A percentile compares a stretch with the other conserved stretches of the same genome.
Conservation (phyloP, 495 filamentous ascomycete genomes). For the Niebla homalea region DNA sequence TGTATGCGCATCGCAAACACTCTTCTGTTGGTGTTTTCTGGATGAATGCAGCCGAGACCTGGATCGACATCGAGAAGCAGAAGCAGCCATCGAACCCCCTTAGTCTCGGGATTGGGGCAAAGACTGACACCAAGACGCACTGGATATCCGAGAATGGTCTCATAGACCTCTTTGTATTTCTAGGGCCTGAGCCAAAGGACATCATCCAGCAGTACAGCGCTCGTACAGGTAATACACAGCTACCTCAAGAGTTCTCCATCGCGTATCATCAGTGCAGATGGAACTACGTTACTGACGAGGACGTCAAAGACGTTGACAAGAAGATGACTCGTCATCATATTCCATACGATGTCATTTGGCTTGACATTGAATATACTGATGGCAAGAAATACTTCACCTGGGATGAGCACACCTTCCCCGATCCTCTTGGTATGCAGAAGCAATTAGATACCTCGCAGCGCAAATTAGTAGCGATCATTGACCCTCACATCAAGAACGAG, state of each 20-base stretch:
- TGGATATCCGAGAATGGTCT: constrained; percentile 91
- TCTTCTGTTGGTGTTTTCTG: constrained; percentile 97
- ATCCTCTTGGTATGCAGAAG: constrained; percentile 77
- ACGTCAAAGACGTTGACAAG: constrained; percentile 89
- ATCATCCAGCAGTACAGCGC: constrained; percentile 70
- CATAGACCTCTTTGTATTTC: constrained; percentile 85
- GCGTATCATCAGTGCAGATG: constrained; percentile 96
- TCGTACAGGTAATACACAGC: constrained; percentile 84
- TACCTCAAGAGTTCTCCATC: constrained; percentile 84
- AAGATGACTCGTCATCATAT: constrained; percentile 92
- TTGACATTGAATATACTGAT: constrained; percentile 93
- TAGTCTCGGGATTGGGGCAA: constrained; percentile 52
- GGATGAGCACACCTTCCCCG: constrained; percentile 73
- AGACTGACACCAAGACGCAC: constrained; percentile 73
- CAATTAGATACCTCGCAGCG: constrained; percentile 70
- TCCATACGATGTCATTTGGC: constrained; percentile 97
- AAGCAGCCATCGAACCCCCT: constrained; percentile 64
- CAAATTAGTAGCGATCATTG: constrained; percentile 88
- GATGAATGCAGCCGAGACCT: constrained; percentile 95
- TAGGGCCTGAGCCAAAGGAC: constrained; percentile 73
- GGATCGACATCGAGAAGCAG: constrained; percentile 86
- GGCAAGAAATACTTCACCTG: constrained; percentile 96
- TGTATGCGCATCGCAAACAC: constrained; percentile 89
- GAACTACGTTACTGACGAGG: constrained; percentile 96
- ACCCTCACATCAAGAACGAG: constrained; percentile 93